These are phyloP conservation scores for Diaporthe aspalathi DNA, from an alignment of 2,329 filamentous ascomycete genomes.

Conservation along the genomic window DNA sequence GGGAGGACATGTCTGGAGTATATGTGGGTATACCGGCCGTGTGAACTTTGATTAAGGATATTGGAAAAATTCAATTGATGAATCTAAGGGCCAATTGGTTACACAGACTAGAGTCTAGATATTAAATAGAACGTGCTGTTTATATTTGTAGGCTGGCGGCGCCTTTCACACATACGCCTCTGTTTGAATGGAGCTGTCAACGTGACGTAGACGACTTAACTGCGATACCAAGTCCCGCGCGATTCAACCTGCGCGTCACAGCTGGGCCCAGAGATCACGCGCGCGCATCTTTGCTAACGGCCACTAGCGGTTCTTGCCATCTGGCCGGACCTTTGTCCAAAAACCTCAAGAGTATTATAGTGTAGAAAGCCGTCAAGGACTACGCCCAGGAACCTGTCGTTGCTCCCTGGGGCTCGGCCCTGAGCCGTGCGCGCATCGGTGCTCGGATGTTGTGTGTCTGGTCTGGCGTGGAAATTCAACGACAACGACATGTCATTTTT, in stretches of 20 bases:
- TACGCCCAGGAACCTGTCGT: background rate
- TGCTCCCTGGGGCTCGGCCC: background rate
- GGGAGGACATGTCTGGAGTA: constrained; percentile 6
- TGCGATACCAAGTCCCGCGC: background rate
- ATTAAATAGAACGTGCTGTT: background rate
- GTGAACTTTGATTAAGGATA: too few species aligned
- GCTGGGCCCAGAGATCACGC: background rate
- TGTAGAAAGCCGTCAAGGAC: background rate
- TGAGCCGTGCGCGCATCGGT: background rate
- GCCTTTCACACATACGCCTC: background rate
- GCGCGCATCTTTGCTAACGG: background rate
- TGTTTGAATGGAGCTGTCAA: constrained; percentile 3
- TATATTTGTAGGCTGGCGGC: background rate
- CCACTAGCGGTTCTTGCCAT: constrained; percentile 3
- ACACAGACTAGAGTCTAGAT: background rate
- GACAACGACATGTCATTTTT: constrained; percentile 9
- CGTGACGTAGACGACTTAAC: constrained; percentile 21
- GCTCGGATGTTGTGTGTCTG: constrained; percentile 10
- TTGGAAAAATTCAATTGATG: background rate
- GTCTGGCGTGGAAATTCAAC: too few species aligned
- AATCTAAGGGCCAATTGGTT: too few species aligned
- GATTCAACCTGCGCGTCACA: constrained; percentile 1
- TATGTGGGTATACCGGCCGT: background rate
- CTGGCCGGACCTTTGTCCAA: background rate
- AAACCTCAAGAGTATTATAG: background rate